Evolutionary conservation across 2,329 filamentous ascomycete species (phyloP).

Genomic region (Setomelanomma holmii): DNA sequence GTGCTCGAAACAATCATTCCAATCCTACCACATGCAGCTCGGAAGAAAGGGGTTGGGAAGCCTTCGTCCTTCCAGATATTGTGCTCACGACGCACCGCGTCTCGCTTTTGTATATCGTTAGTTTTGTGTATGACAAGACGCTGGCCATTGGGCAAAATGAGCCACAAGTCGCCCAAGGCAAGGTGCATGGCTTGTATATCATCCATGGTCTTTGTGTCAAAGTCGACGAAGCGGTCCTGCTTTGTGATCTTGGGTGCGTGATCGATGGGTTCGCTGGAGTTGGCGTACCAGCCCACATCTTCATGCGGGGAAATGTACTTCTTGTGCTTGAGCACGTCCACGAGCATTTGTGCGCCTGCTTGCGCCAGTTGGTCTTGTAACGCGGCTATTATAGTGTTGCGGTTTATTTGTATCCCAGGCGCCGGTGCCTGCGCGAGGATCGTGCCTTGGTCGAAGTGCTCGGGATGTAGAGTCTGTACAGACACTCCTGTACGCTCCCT

Average conservation of each 20-base stretch:
- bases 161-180: slow-evolving; percentile 74
- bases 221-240: slow-evolving; percentile 68
- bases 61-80: slow-evolving; percentile 11
- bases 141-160: slow-evolving; percentile 36
- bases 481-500: slow-evolving; percentile 74
- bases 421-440: slow-evolving; percentile 71
- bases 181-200: slow-evolving; percentile 64
- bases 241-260: slow-evolving; percentile 78
- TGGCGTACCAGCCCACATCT: slow-evolving; percentile 40
- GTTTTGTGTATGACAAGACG: slow-evolving; percentile 35
- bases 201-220: slow-evolving; percentile 60
- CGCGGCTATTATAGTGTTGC: slow-evolving; percentile 56
- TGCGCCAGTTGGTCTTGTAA: slow-evolving; percentile 64
- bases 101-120: not conserved
- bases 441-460: slow-evolving; percentile 77
- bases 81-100: not conserved
- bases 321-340: slow-evolving; percentile 67
- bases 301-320: slow-evolving; percentile 70
- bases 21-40: slow-evolving; percentile 5
- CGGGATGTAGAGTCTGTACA: slow-evolving; percentile 83
- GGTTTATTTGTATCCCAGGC: slow-evolving; percentile 62
- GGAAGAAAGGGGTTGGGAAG: slow-evolving; percentile 4
- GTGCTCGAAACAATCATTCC: slow-evolving; percentile 16
- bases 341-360: slow-evolving; percentile 74
- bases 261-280: slow-evolving; percentile 26